Base-by-base conservation (phyloP, 345 rosid species). In the Arabis alpina region DNA sequence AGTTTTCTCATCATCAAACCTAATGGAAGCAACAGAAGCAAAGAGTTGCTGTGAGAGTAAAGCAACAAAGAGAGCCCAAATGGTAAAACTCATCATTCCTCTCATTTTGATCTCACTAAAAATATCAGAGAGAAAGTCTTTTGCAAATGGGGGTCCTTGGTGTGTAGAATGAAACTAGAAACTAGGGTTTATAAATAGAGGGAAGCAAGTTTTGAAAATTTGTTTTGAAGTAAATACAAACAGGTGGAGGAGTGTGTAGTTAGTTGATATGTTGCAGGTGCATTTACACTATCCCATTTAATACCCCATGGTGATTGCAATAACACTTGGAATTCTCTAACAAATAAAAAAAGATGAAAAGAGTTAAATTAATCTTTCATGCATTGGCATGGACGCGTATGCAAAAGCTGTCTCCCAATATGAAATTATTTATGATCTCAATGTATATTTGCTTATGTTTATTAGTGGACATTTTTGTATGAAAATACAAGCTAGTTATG, bases 221-320 rank as follows among this genome's bases (percentile, higher is more conserved):
- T 16, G 48, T 16, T 52, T 42, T 13, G 61, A 68, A 60, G 92
- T 92, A 81, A 92, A 86, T 90, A 80, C 64, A 51, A 78, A 83
- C 84, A 82, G 91, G 87, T 83, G 83, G 78, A 76, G 66, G 78
- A 78, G 87, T 70, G 61, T 73, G 89, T 54, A 66, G 97, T 90
- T 90, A 79, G 96, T 85, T 88, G 95, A 85, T 83, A 69, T 61
- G 63, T 67, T 78, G 85, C 85, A 82, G 86, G 80, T 61, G 85
- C 92, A 90, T 90, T 90, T 82, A 90, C 80, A 64, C 54, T 54
- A 50, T 42, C 3, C 37, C 44, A 57, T 76, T 76, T 70, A 70
- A 76, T 57, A 70, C 61, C 47, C 70, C 24, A 34, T 39, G 30
- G 66, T 64, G 61, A 63, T 69, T 69, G 42, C 50, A 61, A 68